These are phyloP conservation scores for Afroboletus lepidellus DNA, from an alignment of 1,284 basidiomycete genomes.

Conservation along the genomic window DNA sequence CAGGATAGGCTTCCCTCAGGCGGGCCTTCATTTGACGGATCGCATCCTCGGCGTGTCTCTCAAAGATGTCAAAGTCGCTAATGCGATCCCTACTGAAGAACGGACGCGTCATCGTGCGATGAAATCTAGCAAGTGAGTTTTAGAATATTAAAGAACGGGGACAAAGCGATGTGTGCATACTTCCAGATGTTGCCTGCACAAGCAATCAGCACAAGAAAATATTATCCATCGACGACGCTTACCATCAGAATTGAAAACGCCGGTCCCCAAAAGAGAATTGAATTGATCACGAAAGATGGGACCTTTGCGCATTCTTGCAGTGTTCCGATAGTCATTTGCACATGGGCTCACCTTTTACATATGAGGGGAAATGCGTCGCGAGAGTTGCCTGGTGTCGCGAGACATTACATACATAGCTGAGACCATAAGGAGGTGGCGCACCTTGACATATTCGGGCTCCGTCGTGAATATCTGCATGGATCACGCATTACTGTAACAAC, in stretches of 20 bases:
- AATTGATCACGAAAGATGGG: constrained; percentile 30
- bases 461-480: constrained; percentile 31
- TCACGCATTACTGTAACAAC: too few relatives aligned
- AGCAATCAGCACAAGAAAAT: not conserved
- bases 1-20: constrained; percentile 40
- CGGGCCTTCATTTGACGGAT: constrained; percentile 42
- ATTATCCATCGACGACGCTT: constrained; percentile 5
- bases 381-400: constrained; percentile 33
- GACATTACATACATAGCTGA: too few relatives aligned
- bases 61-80: constrained; percentile 54
- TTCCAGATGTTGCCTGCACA: constrained; percentile 50
- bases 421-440: not conserved
- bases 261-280: constrained; percentile 45
- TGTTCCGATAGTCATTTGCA: not conserved
- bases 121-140: constrained; percentile 40
- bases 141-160: not conserved
- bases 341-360: constrained; percentile 39
- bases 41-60: constrained; percentile 43
- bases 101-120: constrained; percentile 56
- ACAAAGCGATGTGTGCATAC: constrained; percentile 29
- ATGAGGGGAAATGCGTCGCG: constrained; percentile 40
- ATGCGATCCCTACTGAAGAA: constrained; percentile 56
- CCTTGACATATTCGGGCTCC: constrained; percentile 45
- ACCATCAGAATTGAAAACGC: constrained; percentile 64
- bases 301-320: constrained; percentile 16